Conservation (phyloP, 148 eudicot species). For the Suaeda aralocaspica region DNA sequence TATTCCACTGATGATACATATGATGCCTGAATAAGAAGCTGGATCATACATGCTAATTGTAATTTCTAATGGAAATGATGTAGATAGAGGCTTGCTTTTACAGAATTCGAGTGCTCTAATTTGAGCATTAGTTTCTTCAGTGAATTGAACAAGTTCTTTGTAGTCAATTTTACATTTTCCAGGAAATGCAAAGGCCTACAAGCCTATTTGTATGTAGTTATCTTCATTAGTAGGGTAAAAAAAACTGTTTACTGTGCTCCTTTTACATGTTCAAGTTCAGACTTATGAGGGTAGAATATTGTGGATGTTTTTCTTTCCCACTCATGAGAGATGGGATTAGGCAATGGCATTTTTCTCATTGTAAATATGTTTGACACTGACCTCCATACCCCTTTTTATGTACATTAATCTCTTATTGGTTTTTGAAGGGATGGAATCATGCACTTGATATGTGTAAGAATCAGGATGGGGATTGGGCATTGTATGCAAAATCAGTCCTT, state of each 20-base stretch:
- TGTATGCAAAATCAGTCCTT: conserved; percentile 95
- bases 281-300: neutral
- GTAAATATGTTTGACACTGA: neutral
- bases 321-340: neutral
- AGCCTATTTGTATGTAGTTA: neutral
- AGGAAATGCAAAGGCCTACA: neutral
- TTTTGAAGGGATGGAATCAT: conserved; percentile 73
- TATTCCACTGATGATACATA: neutral
- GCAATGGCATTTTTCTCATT: neutral
- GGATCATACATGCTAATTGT: neutral
- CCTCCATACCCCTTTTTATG: neutral
- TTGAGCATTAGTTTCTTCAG: neutral
- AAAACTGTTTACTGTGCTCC: neutral
- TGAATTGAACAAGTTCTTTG: no score
- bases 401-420: neutral
- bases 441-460: conserved; percentile 62
- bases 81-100: neutral
- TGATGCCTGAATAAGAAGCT: neutral
- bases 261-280: neutral
- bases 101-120: neutral
- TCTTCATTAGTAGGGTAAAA: neutral
- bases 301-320: neutral
- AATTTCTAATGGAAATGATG: no score
- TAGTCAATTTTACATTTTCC: neutral
- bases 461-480: conserved; percentile 69